A percentile compares a stretch with the other conserved stretches of the same genome.
These are phyloP conservation scores for Arthrobotrys sphaeroides DNA, from an alignment of 2,329 filamentous ascomycete species.

Conservation along the genomic window DNA sequence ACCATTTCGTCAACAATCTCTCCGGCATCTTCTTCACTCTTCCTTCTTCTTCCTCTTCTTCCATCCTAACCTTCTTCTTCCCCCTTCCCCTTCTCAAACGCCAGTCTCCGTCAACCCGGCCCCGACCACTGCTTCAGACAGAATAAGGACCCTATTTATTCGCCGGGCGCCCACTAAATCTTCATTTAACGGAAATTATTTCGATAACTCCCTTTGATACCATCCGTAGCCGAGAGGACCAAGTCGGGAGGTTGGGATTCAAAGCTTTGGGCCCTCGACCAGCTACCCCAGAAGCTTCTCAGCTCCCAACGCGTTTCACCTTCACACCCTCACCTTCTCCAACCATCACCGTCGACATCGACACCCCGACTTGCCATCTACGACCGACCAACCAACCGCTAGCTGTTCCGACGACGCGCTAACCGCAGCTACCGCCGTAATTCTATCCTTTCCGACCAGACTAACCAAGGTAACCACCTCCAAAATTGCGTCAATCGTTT, in stretches of 20 bases:
- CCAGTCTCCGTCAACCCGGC: background rate
- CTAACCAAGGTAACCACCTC: background rate
- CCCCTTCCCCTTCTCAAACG: background rate
- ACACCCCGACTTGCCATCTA: slow-evolving; percentile 8
- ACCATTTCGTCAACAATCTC: no score
- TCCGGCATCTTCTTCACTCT: background rate
- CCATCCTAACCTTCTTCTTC: background rate
- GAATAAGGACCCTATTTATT: background rate
- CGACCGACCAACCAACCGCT: background rate
- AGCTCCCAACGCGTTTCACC: slow-evolving; percentile 6
- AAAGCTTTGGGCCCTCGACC: slow-evolving; percentile 9
- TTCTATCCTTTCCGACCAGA: background rate
- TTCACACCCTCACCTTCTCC: background rate
- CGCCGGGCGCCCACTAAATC: background rate
- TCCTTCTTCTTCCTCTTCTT: background rate
- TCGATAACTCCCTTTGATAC: background rate
- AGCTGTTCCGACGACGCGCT: background rate
- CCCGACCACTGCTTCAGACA: background rate
- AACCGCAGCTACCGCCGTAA: background rate
- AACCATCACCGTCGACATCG: background rate
- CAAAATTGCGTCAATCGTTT: slow-evolving; percentile 1
- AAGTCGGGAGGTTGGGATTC: slow-evolving; percentile 20
- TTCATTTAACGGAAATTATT: slow-evolving; percentile 22
- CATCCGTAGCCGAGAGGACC: slow-evolving; percentile 17
- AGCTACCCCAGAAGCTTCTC: slow-evolving; percentile 14